Base-by-base conservation (phyloP, 1,284 basidiomycete species). In the Ceratobasidium sp. region DNA sequence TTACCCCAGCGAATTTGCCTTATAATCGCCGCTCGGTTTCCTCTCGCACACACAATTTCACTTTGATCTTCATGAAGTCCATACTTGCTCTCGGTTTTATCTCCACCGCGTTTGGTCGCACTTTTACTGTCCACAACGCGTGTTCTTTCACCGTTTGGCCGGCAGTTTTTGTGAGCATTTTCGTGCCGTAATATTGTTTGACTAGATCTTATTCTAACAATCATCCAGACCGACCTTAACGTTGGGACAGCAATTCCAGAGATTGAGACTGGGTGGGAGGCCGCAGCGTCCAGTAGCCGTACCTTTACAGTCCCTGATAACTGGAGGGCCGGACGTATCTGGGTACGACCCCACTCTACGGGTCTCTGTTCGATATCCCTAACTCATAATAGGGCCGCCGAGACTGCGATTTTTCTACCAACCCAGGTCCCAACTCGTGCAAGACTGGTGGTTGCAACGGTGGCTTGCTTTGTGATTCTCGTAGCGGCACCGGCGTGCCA, bases 351-450 rank as follows among this genome's bases (percentile, higher is more conserved):
- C 10, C 49, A 80, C 58, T 12, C 23, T 20, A 20, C n/a, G 44
- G 33, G 40, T 15, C 46, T 23, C 28, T 49, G 12, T 49, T 39
- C 76, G 60, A 42, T 66, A 5, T 44, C 9, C 12, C 20, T 46
- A 44, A 72, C 51, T 46, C 15, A 18, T 66, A 44, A 26, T n/a
- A n/a, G 64, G 85, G 82, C 66, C 86, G 86, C 13, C 85, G 86
- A 28, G 75, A 84, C 78, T 88, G 87, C 78, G 80, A 78, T 51
- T 80, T 80, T 58, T 56, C 70, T 7, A 60, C 63, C 12, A 51
- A 46, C 39, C 53, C 70, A 3, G 70, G 60, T 5, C 73, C 71
- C 5, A 80, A 44, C 33, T 56, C 75, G 44, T 80, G 79, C 56
- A 28, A 64, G n/a, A 68, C 33, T n/a, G 63, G 56, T 13, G 80